These are phyloP conservation scores for Psilocybe tampanensis DNA, from an alignment of 768 basidiomycete species.

Conservation along the genomic window DNA sequence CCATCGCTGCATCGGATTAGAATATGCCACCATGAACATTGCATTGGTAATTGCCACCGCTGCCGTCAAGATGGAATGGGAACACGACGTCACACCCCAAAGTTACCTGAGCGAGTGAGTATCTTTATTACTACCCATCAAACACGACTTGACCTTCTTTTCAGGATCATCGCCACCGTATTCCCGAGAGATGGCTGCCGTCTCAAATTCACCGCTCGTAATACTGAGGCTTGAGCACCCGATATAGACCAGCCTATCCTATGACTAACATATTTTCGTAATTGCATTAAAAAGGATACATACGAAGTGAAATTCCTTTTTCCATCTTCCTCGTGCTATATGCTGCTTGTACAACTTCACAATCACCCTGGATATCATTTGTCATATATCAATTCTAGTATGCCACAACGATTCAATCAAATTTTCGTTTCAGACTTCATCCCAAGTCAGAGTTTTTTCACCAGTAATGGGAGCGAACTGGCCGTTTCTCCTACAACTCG, in stretches of 20 bases:
- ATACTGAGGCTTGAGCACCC: slow-evolving; percentile 17
- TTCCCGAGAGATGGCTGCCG: slow-evolving; percentile 94
- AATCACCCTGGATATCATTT: not conserved
- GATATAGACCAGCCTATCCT: not conserved
- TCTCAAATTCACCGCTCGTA: slow-evolving; percentile 74
- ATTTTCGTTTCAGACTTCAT: not conserved
- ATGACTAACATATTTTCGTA: not conserved
- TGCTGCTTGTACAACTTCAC: not conserved
- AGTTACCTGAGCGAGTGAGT: slow-evolving; percentile 79
- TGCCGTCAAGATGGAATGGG: slow-evolving; percentile 76
- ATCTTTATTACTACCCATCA: not conserved
- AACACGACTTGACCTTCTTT: slow-evolving; percentile 1
- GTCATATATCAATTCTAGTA: not conserved
- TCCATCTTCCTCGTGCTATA: not conserved
- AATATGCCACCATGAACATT: slow-evolving; percentile 94
- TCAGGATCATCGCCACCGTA: slow-evolving; percentile 90
- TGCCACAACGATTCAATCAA: not conserved
- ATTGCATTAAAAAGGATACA: not conserved
- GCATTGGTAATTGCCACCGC: slow-evolving; percentile 85
- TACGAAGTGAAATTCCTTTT: no score
- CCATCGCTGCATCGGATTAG: slow-evolving; percentile 89
- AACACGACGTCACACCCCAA: slow-evolving; percentile 80
- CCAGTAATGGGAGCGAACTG: slow-evolving; percentile 59
- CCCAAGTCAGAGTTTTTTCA: slow-evolving; percentile 37
- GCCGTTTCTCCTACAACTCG: slow-evolving; percentile 52